Base-by-base conservation (phyloP, 768 basidiomycete species). In the Hemileccinum rubropunctum region DNA sequence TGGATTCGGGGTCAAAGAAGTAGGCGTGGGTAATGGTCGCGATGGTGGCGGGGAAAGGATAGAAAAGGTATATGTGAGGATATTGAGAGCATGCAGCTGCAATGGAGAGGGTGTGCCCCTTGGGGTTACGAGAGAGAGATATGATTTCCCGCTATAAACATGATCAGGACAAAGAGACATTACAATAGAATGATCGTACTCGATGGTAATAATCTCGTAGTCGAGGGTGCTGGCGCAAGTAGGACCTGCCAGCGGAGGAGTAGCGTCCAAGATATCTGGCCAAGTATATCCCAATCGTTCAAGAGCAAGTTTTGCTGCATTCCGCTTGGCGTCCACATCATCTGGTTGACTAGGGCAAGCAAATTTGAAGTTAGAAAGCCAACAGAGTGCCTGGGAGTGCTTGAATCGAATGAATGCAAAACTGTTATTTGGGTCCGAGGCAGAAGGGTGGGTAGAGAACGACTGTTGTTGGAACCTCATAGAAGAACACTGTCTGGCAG, bases 11-110 rank as follows among this genome's bases (percentile, higher is more conserved):
- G 66, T 54, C 17, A 70, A 63, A 48, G 67, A 67, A 53, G 54
- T 61, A 28, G 58, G 59, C 35, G 61, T 33, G 50, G 60, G 47
- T 57, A 23, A 15, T 28, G 49, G 42, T 80, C 65, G 33, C 80
- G 70, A 34, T 80, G 70, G 32, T 73, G 72, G 66, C 77, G 83
- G 30, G 32, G 81, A 76, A 6, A 89, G 74, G 14, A 88, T 76
- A 48, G 78, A 74, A 38, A 89, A 70, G 18, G 67, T 68, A 58
- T 65, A 65, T 1, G 67, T 70, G 18, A 68, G 61, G 39, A 69
- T 46, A 35, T 59, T 56, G 41, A 68, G 58, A 3, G 86, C 84
- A 60, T 86, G 86, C 12, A 69, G 56, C 61, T 90, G 88, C 36
- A 73, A 60, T n/a, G 77, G 67, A 27, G 80, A 83, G 2, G 86